Base-by-base conservation (phyloP, 805 yeast species). In the Cyberlindnera nakhonratchasimensis region DNA sequence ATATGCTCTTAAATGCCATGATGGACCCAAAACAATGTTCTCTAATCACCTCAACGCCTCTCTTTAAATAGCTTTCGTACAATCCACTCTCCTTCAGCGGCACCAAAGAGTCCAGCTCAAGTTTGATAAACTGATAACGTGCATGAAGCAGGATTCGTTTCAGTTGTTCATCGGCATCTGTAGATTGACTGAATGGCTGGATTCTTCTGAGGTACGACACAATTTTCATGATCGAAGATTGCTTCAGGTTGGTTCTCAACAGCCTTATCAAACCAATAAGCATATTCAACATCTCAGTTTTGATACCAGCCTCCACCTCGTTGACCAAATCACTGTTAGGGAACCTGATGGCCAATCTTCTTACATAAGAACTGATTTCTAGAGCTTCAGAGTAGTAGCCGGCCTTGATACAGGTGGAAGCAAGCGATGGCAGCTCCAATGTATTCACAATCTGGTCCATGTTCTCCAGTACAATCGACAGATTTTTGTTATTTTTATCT, bases 301-400 rank as follows among this genome's bases (percentile, higher is more conserved):
- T 76, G 29, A 86, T 73, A 40, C 74, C 78, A 0, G 43, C 33
- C 42, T 74, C 77, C 9, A 79, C 75, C 29, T 69, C 64, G 16
- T 63, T 66, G 26, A 87, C 74, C 1, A 84, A 55, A 2, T 65
- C 60, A 8, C 82, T 63, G 32, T 74, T 73, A 7, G 89, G 86
- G 60, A 82, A 90, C 45, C 95, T 70, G 14, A 80, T 76, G 1
- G 74, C 67, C 19, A 93, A 67, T 41, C 95, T 72, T 48, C 82
- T 74, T 1, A 85, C 79, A 54, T 86, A 80, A 23, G 84, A 74
- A 11, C 89, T 83, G 12, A 91, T 75, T 59, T 91, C 96, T 26
- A 91, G 73, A 9, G 96, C 89, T 55, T 89, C 96, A 25, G 88
- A 84, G 58, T 90, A 93, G 55, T 85, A 86, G 0, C 96, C 96